These are phyloP conservation scores for Dillenia suffruticosa DNA, from an alignment of 164 flowering plant genomes.

Conservation along the genomic window DNA sequence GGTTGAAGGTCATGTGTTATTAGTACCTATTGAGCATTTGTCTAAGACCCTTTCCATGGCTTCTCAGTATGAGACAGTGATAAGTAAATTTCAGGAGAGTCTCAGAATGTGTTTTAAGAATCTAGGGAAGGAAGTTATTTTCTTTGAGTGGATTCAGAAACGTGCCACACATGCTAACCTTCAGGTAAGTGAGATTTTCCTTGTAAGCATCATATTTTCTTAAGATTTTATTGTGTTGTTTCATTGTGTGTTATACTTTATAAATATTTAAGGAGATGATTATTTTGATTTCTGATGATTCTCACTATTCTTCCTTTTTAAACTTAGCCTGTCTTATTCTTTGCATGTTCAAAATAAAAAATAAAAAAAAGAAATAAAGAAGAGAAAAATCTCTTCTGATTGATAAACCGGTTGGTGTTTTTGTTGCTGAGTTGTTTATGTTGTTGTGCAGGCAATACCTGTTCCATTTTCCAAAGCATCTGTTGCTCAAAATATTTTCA, in stretches of 20 bases:
- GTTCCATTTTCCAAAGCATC: slow-evolving; percentile 64
- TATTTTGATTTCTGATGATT: too few species aligned
- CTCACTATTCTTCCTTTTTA: too few species aligned
- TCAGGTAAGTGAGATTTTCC: slow-evolving; percentile 50
- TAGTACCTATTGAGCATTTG: slow-evolving; percentile 81
- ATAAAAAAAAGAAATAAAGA: too few species aligned
- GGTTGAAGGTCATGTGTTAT: slow-evolving; percentile 68
- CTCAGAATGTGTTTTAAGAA: slow-evolving; percentile 54
- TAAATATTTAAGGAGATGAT: too few species aligned
- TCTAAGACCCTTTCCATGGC: slow-evolving; percentile 56
- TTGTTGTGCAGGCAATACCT: slow-evolving; percentile 67
- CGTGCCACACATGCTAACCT: slow-evolving; percentile 86
- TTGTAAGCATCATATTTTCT: too few species aligned
- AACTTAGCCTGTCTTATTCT: too few species aligned
- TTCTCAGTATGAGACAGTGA: slow-evolving; percentile 52
- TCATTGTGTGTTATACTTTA: too few species aligned
- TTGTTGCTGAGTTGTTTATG: background rate
- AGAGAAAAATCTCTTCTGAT: too few species aligned
- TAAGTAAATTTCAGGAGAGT: slow-evolving; percentile 51
- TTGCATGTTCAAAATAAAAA: too few species aligned
- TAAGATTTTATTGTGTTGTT: too few species aligned
- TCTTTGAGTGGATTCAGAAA: slow-evolving; percentile 77
- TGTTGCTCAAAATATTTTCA: slow-evolving; percentile 45
- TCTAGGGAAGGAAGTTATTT: slow-evolving; percentile 67
- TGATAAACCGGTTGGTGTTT: too few species aligned